Evolutionary conservation across 495 filamentous ascomycete species (phyloP), one percentile per base, ranked within the genome.

Genomic region (Aspergillus mulundensis): DNA sequence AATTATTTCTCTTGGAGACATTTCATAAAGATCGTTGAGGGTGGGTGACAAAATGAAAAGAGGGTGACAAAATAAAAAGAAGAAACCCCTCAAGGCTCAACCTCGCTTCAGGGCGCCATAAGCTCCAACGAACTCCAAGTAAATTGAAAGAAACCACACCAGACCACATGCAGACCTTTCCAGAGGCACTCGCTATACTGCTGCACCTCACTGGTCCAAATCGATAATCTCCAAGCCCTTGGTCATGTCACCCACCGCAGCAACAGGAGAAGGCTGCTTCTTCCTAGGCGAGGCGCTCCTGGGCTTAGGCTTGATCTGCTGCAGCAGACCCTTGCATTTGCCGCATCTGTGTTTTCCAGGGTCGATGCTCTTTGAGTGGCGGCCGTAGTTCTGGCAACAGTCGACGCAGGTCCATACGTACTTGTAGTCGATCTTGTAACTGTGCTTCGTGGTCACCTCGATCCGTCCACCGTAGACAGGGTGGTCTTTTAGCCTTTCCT

Each of bases 391-490:
- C 28, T 73, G 65, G 1, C 66, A 77, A 63, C 93, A 97, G 16
- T 66, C 75, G n/a, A 62, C 71, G 64, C 94, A 98, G 25, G 74
- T 66, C 93, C 95, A 97, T 21, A 89, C 70, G 69, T 90, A 98
- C 73, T 91, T 95, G 74, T 87, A 94, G 48, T 88, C 83, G 64
- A 97, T 97, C 54, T 86, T 77, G 68, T 96, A 98, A 44, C 66
- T 75, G 67, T 98, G 94, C 58, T 87, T 91, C 0, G 90, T 96
- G 3, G 90, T 94, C 5, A 97, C 88, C 15, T 82, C 66, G 41
- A 97, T 80, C 3, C 77, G 77, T 10, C 81, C 77, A 41, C 80
- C 64, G 50, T 77, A 76, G 3, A 66, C 32, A 0, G 70, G 72
- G 50, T 78, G 76, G 24, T 69, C 59, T 45, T 61, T 56, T 69